A percentile compares a stretch with the other conserved stretches of the same genome.
These are phyloP conservation scores for Solanum pennellii DNA, from an alignment of 257 asterid species.

Conservation along the genomic window DNA sequence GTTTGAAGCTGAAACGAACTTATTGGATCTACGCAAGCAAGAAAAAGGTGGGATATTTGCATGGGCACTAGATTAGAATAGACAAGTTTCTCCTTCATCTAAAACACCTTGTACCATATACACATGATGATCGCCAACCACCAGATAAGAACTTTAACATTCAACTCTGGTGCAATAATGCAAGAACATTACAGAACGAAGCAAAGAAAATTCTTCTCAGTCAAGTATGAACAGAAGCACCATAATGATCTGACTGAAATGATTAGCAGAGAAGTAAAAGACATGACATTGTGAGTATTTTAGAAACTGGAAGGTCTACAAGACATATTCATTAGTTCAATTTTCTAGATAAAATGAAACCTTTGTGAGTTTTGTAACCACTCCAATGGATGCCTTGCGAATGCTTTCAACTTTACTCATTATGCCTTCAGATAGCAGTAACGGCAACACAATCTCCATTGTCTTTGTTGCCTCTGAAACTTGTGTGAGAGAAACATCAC, in stretches of 20 bases:
- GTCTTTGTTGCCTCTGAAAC: constrained; percentile 63
- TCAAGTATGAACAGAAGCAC: not conserved
- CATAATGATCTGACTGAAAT: not conserved
- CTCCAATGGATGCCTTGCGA: constrained; percentile 88
- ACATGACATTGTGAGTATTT: not conserved
- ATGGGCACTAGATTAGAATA: not conserved
- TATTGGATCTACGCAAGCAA: not conserved
- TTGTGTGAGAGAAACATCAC: constrained; percentile 87
- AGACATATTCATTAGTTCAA: not conserved
- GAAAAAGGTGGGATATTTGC: not conserved
- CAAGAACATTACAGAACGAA: not conserved
- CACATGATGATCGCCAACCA: not conserved
- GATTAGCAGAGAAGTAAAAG: not conserved
- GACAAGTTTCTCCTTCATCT: not conserved
- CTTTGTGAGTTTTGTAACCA: constrained; percentile 86
- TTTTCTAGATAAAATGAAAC: constrained; percentile 13
- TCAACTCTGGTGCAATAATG: not conserved
- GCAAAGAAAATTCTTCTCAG: not conserved
- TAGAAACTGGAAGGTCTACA: not conserved
- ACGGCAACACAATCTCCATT: constrained; percentile 77
- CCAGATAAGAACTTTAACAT: not conserved
- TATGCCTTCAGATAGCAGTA: constrained; percentile 84
- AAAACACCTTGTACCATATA: not conserved
- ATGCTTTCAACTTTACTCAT: constrained; percentile 84
- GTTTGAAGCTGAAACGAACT: not conserved